Evolutionary conservation across 75 land plant genomes (phyloP).

Genomic region (Selaginella tamariscina): DNA sequence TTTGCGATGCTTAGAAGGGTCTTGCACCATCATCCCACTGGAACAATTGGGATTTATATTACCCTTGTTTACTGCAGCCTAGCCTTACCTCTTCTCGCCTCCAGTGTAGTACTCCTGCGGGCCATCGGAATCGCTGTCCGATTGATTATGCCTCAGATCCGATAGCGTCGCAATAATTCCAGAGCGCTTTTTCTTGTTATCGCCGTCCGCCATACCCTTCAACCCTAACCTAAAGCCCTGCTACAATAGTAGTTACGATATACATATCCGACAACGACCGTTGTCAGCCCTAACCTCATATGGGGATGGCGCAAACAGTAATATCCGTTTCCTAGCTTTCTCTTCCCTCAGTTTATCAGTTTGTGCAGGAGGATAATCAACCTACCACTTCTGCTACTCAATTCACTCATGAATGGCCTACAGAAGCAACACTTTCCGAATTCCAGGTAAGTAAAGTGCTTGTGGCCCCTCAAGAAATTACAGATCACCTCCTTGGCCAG

Average conservation of each 20-base stretch:
- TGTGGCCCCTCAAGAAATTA: not conserved
- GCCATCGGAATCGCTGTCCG: slow-evolving; percentile 56
- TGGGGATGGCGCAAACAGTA: too few species aligned
- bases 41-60: too few species aligned
- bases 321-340: too few species aligned
- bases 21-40: slow-evolving; percentile 99
- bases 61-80: too few species aligned
- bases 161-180: slow-evolving; percentile 62
- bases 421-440: not conserved
- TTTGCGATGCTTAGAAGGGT: slow-evolving; percentile 32
- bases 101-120: slow-evolving; percentile 88
- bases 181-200: slow-evolving; percentile 11
- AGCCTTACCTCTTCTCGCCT: slow-evolving; percentile 87
- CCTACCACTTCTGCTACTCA: not conserved
- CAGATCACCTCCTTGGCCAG: not conserved
- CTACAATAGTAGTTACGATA: not conserved
- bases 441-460: not conserved
- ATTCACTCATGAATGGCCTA: not conserved
- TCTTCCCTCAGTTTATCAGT: too few species aligned
- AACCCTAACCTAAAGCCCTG: slow-evolving; percentile 1
- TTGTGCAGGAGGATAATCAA: not conserved
- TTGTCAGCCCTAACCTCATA: not conserved
- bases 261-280: not conserved
- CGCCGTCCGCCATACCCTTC: not conserved
- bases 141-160: slow-evolving; percentile 47